Evolutionary conservation across 257 asterid genomes (phyloP).

Genomic region (Solanum paucissectum): DNA sequence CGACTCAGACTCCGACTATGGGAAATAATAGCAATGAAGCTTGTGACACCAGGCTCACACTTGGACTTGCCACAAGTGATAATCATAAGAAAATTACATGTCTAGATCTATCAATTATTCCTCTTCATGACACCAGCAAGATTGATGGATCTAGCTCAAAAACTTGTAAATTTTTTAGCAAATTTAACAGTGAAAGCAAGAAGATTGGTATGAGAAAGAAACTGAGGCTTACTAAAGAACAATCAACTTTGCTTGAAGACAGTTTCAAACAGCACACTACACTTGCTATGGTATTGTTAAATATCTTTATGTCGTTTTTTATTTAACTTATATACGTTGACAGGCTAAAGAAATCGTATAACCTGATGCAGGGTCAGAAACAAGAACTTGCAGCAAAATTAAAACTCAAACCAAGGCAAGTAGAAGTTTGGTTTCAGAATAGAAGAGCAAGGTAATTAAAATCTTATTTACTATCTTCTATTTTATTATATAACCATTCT

Average conservation of each 20-base stretch:
- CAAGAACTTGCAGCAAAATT: conserved; percentile 41
- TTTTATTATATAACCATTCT: neutral
- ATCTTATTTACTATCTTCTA: neutral
- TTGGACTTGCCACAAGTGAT: conserved; percentile 24
- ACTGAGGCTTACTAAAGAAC: conserved; percentile 45
- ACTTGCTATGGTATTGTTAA: conserved; percentile 25
- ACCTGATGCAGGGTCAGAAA: conserved; percentile 31
- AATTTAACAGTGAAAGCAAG: neutral
- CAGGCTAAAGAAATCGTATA: neutral
- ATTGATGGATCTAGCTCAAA: conserved; percentile 14
- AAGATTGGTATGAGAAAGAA: conserved; percentile 31
- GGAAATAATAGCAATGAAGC: conserved; percentile 20
- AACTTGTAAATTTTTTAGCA: neutral
- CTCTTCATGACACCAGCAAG: conserved; percentile 6
- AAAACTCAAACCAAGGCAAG: conserved; percentile 60
- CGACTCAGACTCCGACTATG: neutral
- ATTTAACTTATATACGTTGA: neutral
- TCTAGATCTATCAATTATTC: conserved; percentile 43
- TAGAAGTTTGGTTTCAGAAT: conserved; percentile 81
- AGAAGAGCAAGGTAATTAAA: conserved; percentile 53
- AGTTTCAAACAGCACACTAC: conserved; percentile 34
- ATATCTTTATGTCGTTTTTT: neutral
- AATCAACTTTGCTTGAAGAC: conserved; percentile 36
- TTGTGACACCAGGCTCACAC: conserved; percentile 25
- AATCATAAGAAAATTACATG: conserved; percentile 5